Percentiles rank a stretch among this genome's conserved stretches.
These are phyloP conservation scores for Spergularia azorica DNA, from an alignment of 179 eudicot genomes.

Conservation along the genomic window DNA sequence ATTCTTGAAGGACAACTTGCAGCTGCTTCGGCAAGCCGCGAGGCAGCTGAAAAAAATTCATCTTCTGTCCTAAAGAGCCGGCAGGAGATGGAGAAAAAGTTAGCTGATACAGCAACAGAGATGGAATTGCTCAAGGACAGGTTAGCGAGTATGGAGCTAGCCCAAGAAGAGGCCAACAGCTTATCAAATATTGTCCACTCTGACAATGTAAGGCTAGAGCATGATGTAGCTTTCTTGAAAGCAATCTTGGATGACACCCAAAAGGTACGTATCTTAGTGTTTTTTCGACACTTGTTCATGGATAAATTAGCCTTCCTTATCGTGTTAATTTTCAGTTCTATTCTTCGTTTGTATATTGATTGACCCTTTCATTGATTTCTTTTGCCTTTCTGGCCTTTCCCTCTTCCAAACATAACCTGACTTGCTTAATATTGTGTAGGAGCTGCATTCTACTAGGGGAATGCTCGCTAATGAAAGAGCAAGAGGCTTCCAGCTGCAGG, in stretches of 20 bases:
- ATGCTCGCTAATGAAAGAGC: slow-evolving; percentile 78
- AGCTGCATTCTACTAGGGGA: slow-evolving; percentile 88
- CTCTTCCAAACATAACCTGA: not conserved
- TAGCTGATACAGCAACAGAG: slow-evolving; percentile 65
- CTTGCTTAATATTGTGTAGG: slow-evolving; percentile 37
- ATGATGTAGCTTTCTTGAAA: slow-evolving; percentile 93
- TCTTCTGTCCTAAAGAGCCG: slow-evolving; percentile 57
- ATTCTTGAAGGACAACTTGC: slow-evolving; percentile 84
- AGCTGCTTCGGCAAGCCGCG: slow-evolving; percentile 65
- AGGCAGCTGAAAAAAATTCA: slow-evolving; percentile 75
- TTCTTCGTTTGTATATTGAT: too few species aligned
- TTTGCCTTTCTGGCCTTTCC: not conserved
- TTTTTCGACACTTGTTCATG: not conserved
- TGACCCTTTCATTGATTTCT: not conserved
- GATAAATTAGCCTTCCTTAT: not conserved
- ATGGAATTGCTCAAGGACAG: slow-evolving; percentile 74
- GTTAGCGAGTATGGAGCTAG: slow-evolving; percentile 67
- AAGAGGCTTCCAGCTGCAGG: slow-evolving; percentile 91
- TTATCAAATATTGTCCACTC: slow-evolving; percentile 89
- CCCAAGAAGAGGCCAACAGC: slow-evolving; percentile 89
- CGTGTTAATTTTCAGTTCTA: not conserved
- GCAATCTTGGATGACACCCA: slow-evolving; percentile 98
- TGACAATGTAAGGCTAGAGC: slow-evolving; percentile 92
- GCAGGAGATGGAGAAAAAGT: slow-evolving; percentile 72
- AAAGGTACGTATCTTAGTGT: slow-evolving; percentile 49